Conservation (phyloP, 2,329 filamentous ascomycete genomes). For the Trichoderma sp. region DNA sequence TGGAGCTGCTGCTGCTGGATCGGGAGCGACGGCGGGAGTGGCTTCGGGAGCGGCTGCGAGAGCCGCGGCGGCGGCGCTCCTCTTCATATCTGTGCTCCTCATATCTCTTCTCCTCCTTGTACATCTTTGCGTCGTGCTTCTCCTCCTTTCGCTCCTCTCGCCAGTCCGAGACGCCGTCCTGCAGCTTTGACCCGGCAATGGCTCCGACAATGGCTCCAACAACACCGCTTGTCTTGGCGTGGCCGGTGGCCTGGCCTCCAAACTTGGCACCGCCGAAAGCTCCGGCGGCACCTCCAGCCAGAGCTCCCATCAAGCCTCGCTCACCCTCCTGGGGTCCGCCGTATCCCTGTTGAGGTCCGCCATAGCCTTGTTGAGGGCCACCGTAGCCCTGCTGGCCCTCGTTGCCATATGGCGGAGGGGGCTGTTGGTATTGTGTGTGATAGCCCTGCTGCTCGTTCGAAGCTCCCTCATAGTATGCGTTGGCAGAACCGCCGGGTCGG, state of each 20-base stretch:
- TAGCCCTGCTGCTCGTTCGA: slow-evolving; percentile 3
- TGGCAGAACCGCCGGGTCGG: not conserved
- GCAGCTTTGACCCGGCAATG: slow-evolving; percentile 44
- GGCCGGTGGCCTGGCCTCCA: slow-evolving; percentile 31
- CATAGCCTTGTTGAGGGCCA: not conserved
- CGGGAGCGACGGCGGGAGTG: slow-evolving; percentile 8
- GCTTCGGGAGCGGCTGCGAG: slow-evolving; percentile 25
- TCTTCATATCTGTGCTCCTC: slow-evolving; percentile 23
- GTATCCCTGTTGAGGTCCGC: not conserved
- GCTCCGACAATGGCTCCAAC: slow-evolving; percentile 45
- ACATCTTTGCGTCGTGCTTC: slow-evolving; percentile 36
- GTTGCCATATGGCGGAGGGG: not conserved
- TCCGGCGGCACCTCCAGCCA: slow-evolving; percentile 44
- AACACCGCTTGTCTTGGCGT: slow-evolving; percentile 38
- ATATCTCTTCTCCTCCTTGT: slow-evolving; percentile 26
- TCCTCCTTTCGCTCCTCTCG: slow-evolving; percentile 43
- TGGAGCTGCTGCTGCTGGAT: slow-evolving; percentile 20
- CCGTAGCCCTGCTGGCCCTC: slow-evolving; percentile 1
- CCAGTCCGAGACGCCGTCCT: slow-evolving; percentile 43
- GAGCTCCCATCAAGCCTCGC: slow-evolving; percentile 43
- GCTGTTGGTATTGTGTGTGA: slow-evolving; percentile 11
- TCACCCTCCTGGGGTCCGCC: slow-evolving; percentile 39
- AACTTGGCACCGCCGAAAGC: slow-evolving; percentile 44
- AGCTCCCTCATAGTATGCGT: slow-evolving; percentile 15
- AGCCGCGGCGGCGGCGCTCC: slow-evolving; percentile 20